These are phyloP conservation scores for Apium graveolens DNA, from an alignment of 129 eudicot genomes.

Conservation along the genomic window DNA sequence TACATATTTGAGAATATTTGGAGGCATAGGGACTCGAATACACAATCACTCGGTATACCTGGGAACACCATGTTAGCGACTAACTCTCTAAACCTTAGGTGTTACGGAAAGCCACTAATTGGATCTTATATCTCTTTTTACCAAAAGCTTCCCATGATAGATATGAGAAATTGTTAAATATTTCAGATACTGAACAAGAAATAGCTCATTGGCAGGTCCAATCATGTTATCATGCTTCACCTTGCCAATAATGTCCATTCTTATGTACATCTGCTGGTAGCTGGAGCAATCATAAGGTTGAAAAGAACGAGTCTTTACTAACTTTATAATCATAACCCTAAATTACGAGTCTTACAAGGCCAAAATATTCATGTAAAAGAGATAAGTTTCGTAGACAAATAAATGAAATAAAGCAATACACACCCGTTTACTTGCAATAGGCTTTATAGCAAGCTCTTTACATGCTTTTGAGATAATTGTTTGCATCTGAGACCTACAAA, in stretches of 20 bases:
- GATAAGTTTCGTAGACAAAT: background rate
- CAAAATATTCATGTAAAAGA: background rate
- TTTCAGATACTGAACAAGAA: background rate
- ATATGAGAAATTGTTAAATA: background rate
- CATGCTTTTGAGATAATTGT: conserved; percentile 90
- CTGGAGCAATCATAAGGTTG: background rate
- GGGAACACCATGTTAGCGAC: background rate
- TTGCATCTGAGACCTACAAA: conserved; percentile 92
- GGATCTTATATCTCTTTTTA: background rate
- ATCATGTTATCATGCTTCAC: background rate
- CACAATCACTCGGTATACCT: background rate
- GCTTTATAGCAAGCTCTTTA: conserved; percentile 77
- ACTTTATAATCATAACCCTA: background rate
- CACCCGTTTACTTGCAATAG: conserved; percentile 93
- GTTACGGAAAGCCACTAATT: background rate
- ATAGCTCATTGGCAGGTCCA: background rate
- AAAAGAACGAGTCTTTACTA: background rate
- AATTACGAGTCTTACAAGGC: background rate
- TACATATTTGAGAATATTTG: background rate
- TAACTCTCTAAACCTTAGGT: background rate
- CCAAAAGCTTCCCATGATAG: background rate
- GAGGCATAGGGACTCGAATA: background rate
- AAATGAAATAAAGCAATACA: conserved; percentile 9
- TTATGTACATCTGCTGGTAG: background rate
- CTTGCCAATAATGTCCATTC: background rate